These are phyloP conservation scores for Blastobotrys serpentis DNA, from an alignment of 1,139 yeast species.

Conservation along the genomic window DNA sequence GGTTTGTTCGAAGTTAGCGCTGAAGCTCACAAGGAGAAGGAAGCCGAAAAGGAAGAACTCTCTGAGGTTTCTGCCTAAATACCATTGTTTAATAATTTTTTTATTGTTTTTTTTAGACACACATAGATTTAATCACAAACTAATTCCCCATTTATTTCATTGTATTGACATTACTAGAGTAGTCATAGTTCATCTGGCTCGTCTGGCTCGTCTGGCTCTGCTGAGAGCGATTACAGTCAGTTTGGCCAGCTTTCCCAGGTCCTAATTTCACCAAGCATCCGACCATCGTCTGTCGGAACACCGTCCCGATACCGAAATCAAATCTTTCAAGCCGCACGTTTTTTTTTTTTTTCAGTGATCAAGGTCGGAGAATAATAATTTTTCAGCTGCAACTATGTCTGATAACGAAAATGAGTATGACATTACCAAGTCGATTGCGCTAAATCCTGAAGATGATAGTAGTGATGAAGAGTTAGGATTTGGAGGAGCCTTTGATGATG, in stretches of 20 bases:
- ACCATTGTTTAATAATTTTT: not conserved
- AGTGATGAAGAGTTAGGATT: conserved; percentile 39
- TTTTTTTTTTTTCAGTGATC: conserved; percentile 5
- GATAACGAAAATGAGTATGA: conserved; percentile 61
- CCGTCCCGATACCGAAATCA: too few species aligned
- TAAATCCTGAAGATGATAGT: conserved; percentile 43
- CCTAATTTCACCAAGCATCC: too few species aligned
- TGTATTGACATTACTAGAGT: not conserved
- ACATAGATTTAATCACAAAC: conserved; percentile 8
- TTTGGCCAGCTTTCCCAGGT: too few species aligned
- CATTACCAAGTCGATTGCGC: conserved; percentile 63
- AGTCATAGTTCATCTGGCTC: too few species aligned
- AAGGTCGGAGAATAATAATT: not conserved
- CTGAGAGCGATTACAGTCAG: too few species aligned
- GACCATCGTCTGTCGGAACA: too few species aligned
- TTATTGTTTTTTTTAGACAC: not conserved
- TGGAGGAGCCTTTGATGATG: conserved; percentile 31
- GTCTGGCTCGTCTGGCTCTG: too few species aligned
- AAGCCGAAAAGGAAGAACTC: conserved; percentile 6
- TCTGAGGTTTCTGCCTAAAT: conserved; percentile 7
- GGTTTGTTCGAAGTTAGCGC: conserved; percentile 28
- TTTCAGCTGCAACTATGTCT: conserved; percentile 23
- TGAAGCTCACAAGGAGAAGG: conserved; percentile 8
- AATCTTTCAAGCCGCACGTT: conserved; percentile 9
- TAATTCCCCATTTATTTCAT: not conserved